phyloP scores from a whole-genome alignment of 2,329 filamentous ascomycete genomes.

The Pseudonectria foliicola region DNA sequence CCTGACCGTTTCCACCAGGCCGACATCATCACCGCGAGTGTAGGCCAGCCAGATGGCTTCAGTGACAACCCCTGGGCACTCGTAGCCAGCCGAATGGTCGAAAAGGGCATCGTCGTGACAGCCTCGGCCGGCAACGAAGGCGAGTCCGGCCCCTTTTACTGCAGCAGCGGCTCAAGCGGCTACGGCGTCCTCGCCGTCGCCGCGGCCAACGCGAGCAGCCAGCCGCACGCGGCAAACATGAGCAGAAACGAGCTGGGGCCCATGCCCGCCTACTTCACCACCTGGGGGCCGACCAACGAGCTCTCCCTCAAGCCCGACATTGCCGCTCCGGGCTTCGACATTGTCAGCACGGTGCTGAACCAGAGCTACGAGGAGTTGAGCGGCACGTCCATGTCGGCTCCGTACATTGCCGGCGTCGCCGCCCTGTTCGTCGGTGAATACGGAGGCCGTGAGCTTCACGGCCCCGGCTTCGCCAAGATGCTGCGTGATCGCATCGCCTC shows the following conservation, averaged over 20 bases:
- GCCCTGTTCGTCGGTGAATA: slow-evolving; percentile 37
- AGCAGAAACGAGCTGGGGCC: slow-evolving; percentile 19
- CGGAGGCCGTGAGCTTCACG: slow-evolving; percentile 34
- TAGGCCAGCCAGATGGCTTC: slow-evolving; percentile 33
- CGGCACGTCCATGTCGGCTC: slow-evolving; percentile 51
- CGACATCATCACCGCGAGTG: slow-evolving; percentile 38
- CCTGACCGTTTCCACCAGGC: slow-evolving; percentile 17
- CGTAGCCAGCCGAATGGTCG: slow-evolving; percentile 33
- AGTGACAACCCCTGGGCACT: slow-evolving; percentile 35
- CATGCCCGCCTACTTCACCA: slow-evolving; percentile 39
- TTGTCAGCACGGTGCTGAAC: slow-evolving; percentile 42
- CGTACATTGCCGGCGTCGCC: slow-evolving; percentile 45
- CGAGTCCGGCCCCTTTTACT: slow-evolving; percentile 39
- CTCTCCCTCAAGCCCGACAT: slow-evolving; percentile 45
- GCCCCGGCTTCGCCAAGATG: slow-evolving; percentile 26
- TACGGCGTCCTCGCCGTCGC: slow-evolving; percentile 29
- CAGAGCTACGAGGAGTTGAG: slow-evolving; percentile 38
- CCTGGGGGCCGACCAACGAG: slow-evolving; percentile 47
- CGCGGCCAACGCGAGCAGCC: slow-evolving; percentile 35
- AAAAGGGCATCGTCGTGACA: slow-evolving; percentile 40
- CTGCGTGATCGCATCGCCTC: slow-evolving; percentile 28
- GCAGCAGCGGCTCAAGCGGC: slow-evolving; percentile 27
- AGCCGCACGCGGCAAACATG: slow-evolving; percentile 27
- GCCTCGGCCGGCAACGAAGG: slow-evolving; percentile 48
- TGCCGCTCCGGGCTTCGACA: slow-evolving; percentile 40